Percentiles rank a stretch among this genome's conserved stretches.
phyloP scores from a whole-genome alignment of 495 filamentous ascomycete genomes.

The Penicillium goetzii region DNA sequence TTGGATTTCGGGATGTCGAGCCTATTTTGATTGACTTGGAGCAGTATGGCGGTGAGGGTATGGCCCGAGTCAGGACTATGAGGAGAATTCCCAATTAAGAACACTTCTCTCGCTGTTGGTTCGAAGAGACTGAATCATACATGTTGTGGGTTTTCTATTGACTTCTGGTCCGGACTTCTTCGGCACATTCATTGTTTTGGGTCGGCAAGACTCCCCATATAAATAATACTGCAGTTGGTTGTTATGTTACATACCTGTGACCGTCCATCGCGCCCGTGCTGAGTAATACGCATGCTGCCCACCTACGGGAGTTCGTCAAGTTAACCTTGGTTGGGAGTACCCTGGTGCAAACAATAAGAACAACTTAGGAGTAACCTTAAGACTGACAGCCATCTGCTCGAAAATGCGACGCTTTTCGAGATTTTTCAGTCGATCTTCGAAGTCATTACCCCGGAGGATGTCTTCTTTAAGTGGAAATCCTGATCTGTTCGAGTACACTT shows the following conservation, averaged over 20 bases:
- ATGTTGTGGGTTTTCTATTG: too few species aligned
- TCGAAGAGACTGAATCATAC: too few species aligned
- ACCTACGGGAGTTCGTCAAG: too few species aligned
- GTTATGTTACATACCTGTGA: too few species aligned
- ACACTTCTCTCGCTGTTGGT: not conserved
- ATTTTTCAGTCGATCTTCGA: constrained; percentile 8
- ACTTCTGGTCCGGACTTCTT: too few species aligned
- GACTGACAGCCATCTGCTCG: constrained; percentile 8
- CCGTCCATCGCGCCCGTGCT: too few species aligned
- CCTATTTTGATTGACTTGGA: constrained; percentile 6
- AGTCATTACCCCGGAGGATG: constrained; percentile 11
- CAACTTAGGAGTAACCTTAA: not conserved
- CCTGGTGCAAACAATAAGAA: too few species aligned
- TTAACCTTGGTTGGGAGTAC: too few species aligned
- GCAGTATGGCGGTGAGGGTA: constrained; percentile 14
- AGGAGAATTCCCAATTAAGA: constrained; percentile 6
- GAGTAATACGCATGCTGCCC: too few species aligned
- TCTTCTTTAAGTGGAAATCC: constrained; percentile 9
- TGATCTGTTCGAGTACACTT: constrained; percentile 32
- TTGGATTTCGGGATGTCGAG: constrained; percentile 21
- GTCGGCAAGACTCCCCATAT: too few species aligned
- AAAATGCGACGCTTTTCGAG: constrained; percentile 17
- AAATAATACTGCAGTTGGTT: too few species aligned
- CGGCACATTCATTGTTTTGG: too few species aligned
- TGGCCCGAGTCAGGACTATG: constrained; percentile 12